Conservation (phyloP, 176 grass and related monocot species). For the barley (Hordeum vulgare) region DNA sequence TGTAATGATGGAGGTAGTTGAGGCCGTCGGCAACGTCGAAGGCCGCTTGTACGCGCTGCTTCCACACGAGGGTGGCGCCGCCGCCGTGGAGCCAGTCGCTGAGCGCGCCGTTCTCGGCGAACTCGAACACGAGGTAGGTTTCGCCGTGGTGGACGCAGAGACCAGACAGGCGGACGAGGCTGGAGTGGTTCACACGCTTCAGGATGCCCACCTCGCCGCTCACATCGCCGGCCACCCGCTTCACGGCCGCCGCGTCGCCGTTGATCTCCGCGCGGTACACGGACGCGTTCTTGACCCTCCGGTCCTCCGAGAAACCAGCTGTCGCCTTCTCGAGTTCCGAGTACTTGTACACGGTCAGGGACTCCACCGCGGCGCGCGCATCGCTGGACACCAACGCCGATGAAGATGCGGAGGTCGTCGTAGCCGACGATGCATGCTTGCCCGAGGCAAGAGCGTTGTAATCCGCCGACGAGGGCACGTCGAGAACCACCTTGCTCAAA, state of each 20-base stretch:
- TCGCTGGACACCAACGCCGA: background rate
- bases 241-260: conserved; percentile 6
- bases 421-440: background rate
- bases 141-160: conserved; percentile 29
- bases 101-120: conserved; percentile 66
- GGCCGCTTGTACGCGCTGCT: conserved; percentile 59
- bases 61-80: conserved; percentile 29
- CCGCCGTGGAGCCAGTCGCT: conserved; percentile 55
- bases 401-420: background rate
- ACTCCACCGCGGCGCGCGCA: conserved; percentile 33
- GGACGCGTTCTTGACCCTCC: background rate
- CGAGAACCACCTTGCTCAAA: background rate
- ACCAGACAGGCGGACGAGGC: conserved; percentile 1
- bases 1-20: conserved; percentile 84
- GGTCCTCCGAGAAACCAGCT: background rate
- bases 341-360: background rate
- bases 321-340: background rate
- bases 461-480: background rate
- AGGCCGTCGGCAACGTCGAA: conserved; percentile 67
- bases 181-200: conserved; percentile 4
- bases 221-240: background rate
- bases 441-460: background rate
- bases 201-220: conserved; percentile 7
- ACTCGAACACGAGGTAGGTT: conserved; percentile 77
- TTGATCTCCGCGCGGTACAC: background rate